Conservation (phyloP, 257 asterid species). For the Solanum lycopersicoides region DNA sequence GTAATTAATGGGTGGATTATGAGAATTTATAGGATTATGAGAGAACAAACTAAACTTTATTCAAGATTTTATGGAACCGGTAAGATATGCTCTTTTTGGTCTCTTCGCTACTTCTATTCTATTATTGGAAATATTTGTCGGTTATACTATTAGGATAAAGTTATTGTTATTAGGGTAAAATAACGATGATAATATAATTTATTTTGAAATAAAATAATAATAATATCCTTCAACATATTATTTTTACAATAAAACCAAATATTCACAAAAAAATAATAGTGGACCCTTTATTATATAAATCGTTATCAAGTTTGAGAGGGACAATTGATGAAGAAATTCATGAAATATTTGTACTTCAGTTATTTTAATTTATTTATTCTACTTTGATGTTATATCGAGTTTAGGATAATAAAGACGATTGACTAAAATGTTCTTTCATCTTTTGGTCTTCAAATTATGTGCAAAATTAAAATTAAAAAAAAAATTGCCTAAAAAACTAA, state of each 20-base stretch:
- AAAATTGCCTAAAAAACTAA: not conserved
- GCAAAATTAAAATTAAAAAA: too few relatives aligned
- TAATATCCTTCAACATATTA: fast-evolving
- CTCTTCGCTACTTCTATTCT: not conserved
- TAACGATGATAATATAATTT: too few relatives aligned
- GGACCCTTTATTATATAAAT: not conserved
- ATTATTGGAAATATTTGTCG: not conserved
- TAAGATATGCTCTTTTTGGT: not conserved
- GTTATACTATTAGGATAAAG: not conserved
- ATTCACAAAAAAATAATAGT: too few relatives aligned
- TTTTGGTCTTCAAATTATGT: not conserved
- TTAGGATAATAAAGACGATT: too few relatives aligned
- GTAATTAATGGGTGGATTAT: not conserved
- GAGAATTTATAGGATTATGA: not conserved
- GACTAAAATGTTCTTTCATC: not conserved
- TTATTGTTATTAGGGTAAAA: not conserved
- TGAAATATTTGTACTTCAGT: not conserved
- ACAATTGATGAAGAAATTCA: not conserved
- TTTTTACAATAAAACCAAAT: too few relatives aligned
- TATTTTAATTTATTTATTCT: too few relatives aligned
- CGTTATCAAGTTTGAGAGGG: not conserved
- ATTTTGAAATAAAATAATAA: too few relatives aligned
- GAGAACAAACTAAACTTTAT: not conserved
- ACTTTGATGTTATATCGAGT: too few relatives aligned
- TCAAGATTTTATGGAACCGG: not conserved